phyloP scores from a whole-genome alignment of 192 early-diverging fungal genomes.

The Coemansia sp. region DNA sequence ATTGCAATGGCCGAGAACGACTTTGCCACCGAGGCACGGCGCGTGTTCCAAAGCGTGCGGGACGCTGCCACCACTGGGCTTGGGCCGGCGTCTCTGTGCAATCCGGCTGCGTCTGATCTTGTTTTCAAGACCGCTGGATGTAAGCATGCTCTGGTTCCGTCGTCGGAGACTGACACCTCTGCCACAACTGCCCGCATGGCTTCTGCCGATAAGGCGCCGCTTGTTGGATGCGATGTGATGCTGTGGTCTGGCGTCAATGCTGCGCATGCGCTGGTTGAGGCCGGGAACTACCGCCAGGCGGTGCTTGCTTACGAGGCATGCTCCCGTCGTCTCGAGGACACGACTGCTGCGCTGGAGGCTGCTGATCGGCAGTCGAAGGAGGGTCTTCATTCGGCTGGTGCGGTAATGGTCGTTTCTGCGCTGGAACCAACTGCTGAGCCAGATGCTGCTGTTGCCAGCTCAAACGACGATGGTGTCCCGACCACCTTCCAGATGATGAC shows the following conservation, averaged over 20 bases:
- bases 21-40: slow-evolving; percentile 59
- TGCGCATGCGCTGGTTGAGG: slow-evolving; percentile 74
- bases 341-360: slow-evolving; percentile 17
- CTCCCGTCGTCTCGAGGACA: slow-evolving; percentile 47
- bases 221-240: slow-evolving; percentile 42
- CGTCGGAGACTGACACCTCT: not conserved
- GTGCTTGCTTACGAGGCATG: slow-evolving; percentile 67
- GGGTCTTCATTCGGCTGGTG: not conserved
- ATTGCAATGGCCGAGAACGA: slow-evolving; percentile 79
- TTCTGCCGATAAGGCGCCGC: not conserved
- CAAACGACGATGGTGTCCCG: not conserved
- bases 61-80: slow-evolving; percentile 54
- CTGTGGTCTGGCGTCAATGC: slow-evolving; percentile 66
- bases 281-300: slow-evolving; percentile 73
- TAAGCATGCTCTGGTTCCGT: not conserved
- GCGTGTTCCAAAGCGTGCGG: slow-evolving; percentile 67
- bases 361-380: slow-evolving; percentile 8
- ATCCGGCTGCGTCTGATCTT: slow-evolving; percentile 19
- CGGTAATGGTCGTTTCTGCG: not conserved
- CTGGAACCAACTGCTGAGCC: not conserved
- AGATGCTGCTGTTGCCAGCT: not conserved
- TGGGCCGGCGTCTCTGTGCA: slow-evolving; percentile 22
- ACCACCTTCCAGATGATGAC: slow-evolving; percentile 7
- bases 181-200: not conserved
- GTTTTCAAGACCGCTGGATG: slow-evolving; percentile 24